Conservation (phyloP, 495 filamentous ascomycete species). For the Cudoniella acicularis region DNA sequence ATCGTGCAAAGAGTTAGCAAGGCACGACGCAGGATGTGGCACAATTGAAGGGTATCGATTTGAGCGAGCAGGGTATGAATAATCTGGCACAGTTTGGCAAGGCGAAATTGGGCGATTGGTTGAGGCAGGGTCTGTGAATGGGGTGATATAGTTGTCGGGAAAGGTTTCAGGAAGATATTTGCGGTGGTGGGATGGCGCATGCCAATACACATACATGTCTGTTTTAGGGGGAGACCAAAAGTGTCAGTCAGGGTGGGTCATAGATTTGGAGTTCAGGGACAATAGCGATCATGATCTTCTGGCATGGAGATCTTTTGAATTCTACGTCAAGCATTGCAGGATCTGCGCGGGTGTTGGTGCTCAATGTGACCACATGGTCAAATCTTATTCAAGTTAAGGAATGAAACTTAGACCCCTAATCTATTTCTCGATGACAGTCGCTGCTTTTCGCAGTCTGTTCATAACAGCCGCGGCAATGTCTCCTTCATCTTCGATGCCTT, state of each 20-base stretch:
- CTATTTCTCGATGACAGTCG: constrained; percentile 42
- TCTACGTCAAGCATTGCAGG: neutral
- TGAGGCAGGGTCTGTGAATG: constrained; percentile 60
- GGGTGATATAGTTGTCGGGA: neutral
- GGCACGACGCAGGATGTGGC: constrained; percentile 84
- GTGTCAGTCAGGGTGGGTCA: neutral
- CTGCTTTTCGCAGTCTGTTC: constrained; percentile 91
- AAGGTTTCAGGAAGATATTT: neutral
- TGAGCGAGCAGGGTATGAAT: constrained; percentile 91
- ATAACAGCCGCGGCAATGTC: constrained; percentile 91
- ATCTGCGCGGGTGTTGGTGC: no score
- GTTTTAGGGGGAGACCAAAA: no score
- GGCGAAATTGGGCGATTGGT: constrained; percentile 81
- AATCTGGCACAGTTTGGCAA: constrained; percentile 96
- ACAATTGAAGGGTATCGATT: constrained; percentile 86
- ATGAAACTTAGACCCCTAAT: neutral
- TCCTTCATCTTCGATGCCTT: constrained; percentile 79
- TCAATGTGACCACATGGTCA: no score
- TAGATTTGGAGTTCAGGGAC: neutral
- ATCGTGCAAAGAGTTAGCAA: constrained; percentile 87
- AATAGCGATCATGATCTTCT: neutral
- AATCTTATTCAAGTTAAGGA: no score
- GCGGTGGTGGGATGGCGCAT: neutral
- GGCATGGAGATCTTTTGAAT: neutral
- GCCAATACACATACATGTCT: no score